phyloP scores from a whole-genome alignment of 768 basidiomycete genomes.

The Agaricus subrufescens region DNA sequence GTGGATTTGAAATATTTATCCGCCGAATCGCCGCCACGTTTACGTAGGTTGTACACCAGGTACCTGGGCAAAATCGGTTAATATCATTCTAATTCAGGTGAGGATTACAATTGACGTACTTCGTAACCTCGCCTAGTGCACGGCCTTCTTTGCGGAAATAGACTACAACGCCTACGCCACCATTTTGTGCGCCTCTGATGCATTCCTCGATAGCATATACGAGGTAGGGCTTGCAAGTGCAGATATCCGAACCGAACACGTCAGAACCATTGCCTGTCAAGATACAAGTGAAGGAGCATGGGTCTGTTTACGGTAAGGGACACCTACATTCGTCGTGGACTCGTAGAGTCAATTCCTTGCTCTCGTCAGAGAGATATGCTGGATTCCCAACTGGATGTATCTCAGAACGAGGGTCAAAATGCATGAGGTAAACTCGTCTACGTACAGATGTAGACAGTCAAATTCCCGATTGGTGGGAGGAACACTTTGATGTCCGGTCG shows the following conservation, averaged over 20 bases:
- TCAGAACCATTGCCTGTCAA: slow-evolving; percentile 82
- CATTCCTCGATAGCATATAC: slow-evolving; percentile 93
- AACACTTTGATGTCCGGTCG: slow-evolving; percentile 94
- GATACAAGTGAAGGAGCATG: background rate
- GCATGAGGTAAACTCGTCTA: background rate
- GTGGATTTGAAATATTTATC: slow-evolving; percentile 94
- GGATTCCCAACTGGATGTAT: slow-evolving; percentile 68
- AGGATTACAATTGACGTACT: slow-evolving; percentile 37
- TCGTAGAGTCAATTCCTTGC: slow-evolving; percentile 79
- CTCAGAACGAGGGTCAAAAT: background rate
- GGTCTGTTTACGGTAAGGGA: background rate
- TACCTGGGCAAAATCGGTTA: slow-evolving; percentile 42
- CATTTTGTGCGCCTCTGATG: slow-evolving; percentile 61
- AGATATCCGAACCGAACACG: slow-evolving; percentile 92
- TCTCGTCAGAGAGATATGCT: slow-evolving; percentile 66
- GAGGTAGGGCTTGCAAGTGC: slow-evolving; percentile 91
- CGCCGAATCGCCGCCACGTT: slow-evolving; percentile 90
- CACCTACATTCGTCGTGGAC: slow-evolving; percentile 88
- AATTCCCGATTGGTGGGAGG: slow-evolving; percentile 88
- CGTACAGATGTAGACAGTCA: slow-evolving; percentile 90
- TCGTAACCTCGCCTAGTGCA: slow-evolving; percentile 90
- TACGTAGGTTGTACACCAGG: slow-evolving; percentile 94
- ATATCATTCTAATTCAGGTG: no score
- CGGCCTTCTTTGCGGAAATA: slow-evolving; percentile 96
- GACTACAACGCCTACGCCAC: slow-evolving; percentile 87